Evolutionary conservation across 768 basidiomycete genomes (phyloP), one percentile per base, ranked within the genome.

Genomic region (Hericium coralloides): DNA sequence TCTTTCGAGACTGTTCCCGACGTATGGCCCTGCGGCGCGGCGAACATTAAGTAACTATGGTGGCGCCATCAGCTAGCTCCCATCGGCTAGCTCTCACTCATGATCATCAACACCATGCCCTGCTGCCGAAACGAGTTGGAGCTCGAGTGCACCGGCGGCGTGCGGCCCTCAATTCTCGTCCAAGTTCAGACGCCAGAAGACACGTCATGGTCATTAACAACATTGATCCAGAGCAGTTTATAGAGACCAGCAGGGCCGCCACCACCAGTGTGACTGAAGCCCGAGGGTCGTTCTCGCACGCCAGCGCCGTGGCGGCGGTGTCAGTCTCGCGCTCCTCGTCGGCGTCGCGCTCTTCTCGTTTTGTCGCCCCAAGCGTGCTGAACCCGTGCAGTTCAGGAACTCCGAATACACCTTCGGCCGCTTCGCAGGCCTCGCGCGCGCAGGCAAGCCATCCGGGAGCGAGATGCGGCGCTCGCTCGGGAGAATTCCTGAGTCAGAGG

Each of bases 281-380:
- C 17, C 17, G 22, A 23, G n/a, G 17, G 48, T 22, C 14, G 12
- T 47, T 37, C 43, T 64, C 67, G 7, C 75, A 76, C 41, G 67
- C 69, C 1, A 77, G 74, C 0, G 71, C 73, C 10, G 78, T 86
- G 83, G 79, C 4, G 79, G 73, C 2, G 62, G 74, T 2, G 75
- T 68, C 15, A 54, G 81, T 4, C 58, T 76, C 22, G 62, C 71
- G 17, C 63, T 70, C 8, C 53, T 74, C 55, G 70, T 72, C 58
- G 56, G 73, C 38, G 71, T 48, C 18, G 20, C 57, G 25, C 38
- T 62, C 36, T 51, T 38, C 52, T 53, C 38, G 20, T 56, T 52
- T 43, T 17, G 38, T 57, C 63, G 52, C 49, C 61, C 53, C 48
- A 49, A 56, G 38, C 14, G 38, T 17, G 12, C 20, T 37, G 52